phyloP scores from a whole-genome alignment of 1,284 basidiomycete species.

The Gymnopus androsaceus region DNA sequence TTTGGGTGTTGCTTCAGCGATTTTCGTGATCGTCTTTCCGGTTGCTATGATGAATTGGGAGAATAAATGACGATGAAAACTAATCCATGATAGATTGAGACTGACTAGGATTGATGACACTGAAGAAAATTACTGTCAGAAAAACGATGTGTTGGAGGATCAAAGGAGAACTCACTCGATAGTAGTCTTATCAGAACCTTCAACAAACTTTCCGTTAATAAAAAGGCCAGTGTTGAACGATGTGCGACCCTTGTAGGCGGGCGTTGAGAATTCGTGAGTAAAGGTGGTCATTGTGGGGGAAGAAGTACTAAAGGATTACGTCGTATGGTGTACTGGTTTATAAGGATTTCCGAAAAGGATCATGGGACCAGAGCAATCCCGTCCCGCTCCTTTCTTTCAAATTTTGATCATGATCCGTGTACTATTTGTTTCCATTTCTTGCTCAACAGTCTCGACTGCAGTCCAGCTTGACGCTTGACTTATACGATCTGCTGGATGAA shows the following conservation, averaged over 20 bases:
- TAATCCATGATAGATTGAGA: background rate
- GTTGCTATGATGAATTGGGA: conserved; percentile 40
- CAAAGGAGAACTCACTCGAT: conserved; percentile 59
- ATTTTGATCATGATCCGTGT: no score
- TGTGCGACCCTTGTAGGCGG: conserved; percentile 70
- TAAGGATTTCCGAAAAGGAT: no score
- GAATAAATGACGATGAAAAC: background rate
- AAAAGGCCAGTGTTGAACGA: conserved; percentile 75
- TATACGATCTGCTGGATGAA: no score
- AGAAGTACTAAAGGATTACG: no score
- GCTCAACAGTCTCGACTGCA: no score
- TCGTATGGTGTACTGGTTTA: no score
- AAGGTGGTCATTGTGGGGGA: conserved; percentile 42
- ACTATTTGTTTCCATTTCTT: no score
- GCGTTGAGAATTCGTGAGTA: conserved; percentile 64
- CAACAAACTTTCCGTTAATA: conserved; percentile 81
- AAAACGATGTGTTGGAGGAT: background rate
- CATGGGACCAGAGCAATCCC: no score
- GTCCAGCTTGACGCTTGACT: no score
- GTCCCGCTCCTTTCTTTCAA: no score
- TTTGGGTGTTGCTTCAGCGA: conserved; percentile 63
- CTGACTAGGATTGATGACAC: conserved; percentile 13
- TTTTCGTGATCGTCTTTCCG: conserved; percentile 63
- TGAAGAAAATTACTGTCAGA: background rate
- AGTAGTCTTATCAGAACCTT: conserved; percentile 63